Conservation (phyloP, 306 rosid species). For the Dalbergia cochinchinensis region DNA sequence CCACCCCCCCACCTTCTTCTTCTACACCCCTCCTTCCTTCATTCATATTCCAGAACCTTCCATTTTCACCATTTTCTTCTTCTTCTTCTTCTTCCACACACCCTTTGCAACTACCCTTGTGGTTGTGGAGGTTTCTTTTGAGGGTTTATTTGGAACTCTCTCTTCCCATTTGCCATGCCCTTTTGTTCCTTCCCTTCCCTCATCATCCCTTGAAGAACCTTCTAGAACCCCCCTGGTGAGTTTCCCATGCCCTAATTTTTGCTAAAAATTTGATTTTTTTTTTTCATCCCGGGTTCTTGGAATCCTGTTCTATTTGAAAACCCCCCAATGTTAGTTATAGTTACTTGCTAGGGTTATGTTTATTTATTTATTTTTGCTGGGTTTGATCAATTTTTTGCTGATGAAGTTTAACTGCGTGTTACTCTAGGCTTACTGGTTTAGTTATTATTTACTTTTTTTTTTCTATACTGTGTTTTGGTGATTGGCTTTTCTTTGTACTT, state of each 20-base stretch:
- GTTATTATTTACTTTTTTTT: background rate
- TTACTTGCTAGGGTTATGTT: conserved; percentile 40
- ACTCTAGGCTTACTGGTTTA: conserved; percentile 14
- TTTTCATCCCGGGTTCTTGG: background rate
- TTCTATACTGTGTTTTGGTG: background rate
- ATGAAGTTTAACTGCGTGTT: background rate
- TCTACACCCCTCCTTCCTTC: background rate
- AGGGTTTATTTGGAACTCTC: background rate
- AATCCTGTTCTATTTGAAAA: background rate
- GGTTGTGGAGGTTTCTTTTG: background rate
- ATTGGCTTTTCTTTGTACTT: conserved; percentile 7
- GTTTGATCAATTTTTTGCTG: conserved; percentile 32
- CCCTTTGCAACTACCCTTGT: background rate
- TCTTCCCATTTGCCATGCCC: conserved; percentile 13
- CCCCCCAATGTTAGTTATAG: conserved; percentile 15
- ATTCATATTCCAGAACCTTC: background rate
- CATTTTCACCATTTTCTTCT: background rate
- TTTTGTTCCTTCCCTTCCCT: background rate
- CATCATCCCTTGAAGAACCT: conserved; percentile 37
- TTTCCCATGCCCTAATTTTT: conserved; percentile 48
- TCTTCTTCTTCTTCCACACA: background rate
- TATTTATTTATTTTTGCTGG: background rate
- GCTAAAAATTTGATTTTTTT: background rate
- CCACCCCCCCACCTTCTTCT: background rate
- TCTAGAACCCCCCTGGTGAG: conserved; percentile 40